These are phyloP conservation scores for Aspergillus eucalypticola DNA, from an alignment of 2,329 filamentous ascomycete species.

Conservation along the genomic window DNA sequence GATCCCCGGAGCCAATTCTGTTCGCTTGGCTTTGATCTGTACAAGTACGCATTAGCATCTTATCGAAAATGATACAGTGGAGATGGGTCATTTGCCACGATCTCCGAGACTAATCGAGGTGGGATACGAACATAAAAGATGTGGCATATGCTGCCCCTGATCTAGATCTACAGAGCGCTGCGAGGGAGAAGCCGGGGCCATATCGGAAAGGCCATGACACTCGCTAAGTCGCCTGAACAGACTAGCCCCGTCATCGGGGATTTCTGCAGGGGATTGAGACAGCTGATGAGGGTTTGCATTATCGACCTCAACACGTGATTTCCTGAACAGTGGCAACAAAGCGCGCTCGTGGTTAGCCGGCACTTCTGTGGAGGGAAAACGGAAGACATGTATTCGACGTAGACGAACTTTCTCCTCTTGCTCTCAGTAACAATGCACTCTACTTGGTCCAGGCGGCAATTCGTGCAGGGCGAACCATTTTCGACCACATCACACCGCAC, in stretches of 20 bases:
- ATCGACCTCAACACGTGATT: constrained; percentile 44
- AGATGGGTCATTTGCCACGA: background rate
- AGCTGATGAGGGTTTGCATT: constrained; percentile 28
- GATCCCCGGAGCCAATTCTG: constrained; percentile 52
- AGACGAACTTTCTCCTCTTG: constrained; percentile 65
- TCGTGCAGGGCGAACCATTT: constrained; percentile 78
- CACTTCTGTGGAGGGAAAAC: constrained; percentile 3
- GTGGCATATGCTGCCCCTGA: constrained; percentile 60
- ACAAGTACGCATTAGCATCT: constrained; percentile 14
- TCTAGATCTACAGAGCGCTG: constrained; percentile 51
- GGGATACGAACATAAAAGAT: constrained; percentile 60
- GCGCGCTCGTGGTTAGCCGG: constrained; percentile 16
- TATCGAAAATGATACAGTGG: background rate
- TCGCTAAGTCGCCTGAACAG: constrained; percentile 31
- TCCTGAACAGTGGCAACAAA: constrained; percentile 29
- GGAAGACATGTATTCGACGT: constrained; percentile 16
- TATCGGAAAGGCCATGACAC: constrained; percentile 33
- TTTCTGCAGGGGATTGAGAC: constrained; percentile 37
- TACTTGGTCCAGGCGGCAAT: constrained; percentile 65
- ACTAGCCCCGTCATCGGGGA: constrained; percentile 34
- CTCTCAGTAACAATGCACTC: constrained; percentile 69
- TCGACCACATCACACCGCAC: constrained; percentile 93
- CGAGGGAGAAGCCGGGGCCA: constrained; percentile 44
- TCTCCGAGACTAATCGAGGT: no score
- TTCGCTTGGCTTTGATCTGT: constrained; percentile 35